Evolutionary conservation across 352 stramenopile genomes (phyloP).

Genomic region (Discostella stelligera): DNA sequence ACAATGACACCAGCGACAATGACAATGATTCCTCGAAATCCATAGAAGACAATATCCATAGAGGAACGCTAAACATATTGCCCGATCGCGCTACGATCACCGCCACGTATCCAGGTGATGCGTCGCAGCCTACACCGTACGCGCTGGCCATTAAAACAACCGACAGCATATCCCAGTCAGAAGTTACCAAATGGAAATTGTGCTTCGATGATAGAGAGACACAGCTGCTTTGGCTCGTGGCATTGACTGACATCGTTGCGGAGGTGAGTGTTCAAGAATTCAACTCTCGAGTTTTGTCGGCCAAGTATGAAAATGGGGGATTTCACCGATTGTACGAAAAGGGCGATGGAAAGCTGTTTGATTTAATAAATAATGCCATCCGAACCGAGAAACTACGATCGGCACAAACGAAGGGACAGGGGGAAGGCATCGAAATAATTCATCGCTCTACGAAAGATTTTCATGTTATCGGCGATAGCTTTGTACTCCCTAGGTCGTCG

Average conservation of each 20-base stretch:
- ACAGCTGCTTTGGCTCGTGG: conserved; percentile 35
- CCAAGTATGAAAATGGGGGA: conserved; percentile 16
- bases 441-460: background rate
- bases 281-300: conserved; percentile 53
- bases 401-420: background rate
- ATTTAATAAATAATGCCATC: conserved; percentile 11
- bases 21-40: background rate
- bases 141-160: conserved; percentile 15
- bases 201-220: conserved; percentile 44
- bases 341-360: conserved; percentile 20
- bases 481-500: background rate
- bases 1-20: conserved; percentile 47
- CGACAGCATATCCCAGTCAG: conserved; percentile 11
- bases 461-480: background rate
- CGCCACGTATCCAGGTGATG: conserved; percentile 24
- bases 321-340: conserved; percentile 49
- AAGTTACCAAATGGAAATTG: conserved; percentile 45
- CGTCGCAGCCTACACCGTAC: conserved; percentile 41
- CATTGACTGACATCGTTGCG: conserved; percentile 33
- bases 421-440: conserved; percentile 16
- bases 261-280: conserved; percentile 29
- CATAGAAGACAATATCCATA: background rate
- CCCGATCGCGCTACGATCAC: conserved; percentile 28
- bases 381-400: background rate
- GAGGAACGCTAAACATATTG: conserved; percentile 26